These are phyloP conservation scores for Globisporangium iwayamae DNA, from an alignment of 352 stramenopile genomes.

Conservation along the genomic window DNA sequence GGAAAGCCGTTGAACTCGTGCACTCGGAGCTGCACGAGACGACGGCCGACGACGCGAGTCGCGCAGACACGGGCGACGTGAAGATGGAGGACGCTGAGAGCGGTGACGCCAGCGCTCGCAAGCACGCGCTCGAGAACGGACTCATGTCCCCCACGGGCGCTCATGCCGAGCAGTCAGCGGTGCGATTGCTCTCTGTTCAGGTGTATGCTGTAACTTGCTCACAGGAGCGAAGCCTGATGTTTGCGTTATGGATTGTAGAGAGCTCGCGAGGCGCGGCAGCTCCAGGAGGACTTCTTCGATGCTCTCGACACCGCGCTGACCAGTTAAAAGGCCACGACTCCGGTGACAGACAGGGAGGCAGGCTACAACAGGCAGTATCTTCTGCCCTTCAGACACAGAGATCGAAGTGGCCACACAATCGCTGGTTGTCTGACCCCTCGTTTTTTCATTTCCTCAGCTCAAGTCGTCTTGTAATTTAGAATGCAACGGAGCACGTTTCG, in stretches of 20 bases:
- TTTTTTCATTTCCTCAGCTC: too few relatives aligned
- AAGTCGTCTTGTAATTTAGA: too few relatives aligned
- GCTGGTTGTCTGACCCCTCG: too few relatives aligned
- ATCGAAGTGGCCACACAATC: too few relatives aligned
- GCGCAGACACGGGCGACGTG: constrained; percentile 24
- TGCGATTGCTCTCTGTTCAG: background rate
- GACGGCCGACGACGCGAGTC: constrained; percentile 30
- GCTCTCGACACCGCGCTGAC: constrained; percentile 48
- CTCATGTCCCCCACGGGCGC: constrained; percentile 10
- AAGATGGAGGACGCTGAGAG: constrained; percentile 21
- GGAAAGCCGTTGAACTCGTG: constrained; percentile 53
- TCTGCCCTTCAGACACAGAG: too few relatives aligned
- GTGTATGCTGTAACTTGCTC: background rate
- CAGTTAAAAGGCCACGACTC: background rate
- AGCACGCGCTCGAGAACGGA: constrained; percentile 15
- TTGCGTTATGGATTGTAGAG: constrained; percentile 22
- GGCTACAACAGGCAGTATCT: too few relatives aligned
- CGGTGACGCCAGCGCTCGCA: constrained; percentile 12
- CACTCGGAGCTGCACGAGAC: constrained; percentile 59
- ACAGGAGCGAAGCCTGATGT: too few relatives aligned
- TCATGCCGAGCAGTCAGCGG: constrained; percentile 42
- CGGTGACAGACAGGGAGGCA: too few relatives aligned
- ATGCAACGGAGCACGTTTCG: too few relatives aligned
- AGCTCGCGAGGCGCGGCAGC: constrained; percentile 38
- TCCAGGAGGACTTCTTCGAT: constrained; percentile 67